Conservation (phyloP, 257 asterid genomes). For the Penstemon davidsonii region DNA sequence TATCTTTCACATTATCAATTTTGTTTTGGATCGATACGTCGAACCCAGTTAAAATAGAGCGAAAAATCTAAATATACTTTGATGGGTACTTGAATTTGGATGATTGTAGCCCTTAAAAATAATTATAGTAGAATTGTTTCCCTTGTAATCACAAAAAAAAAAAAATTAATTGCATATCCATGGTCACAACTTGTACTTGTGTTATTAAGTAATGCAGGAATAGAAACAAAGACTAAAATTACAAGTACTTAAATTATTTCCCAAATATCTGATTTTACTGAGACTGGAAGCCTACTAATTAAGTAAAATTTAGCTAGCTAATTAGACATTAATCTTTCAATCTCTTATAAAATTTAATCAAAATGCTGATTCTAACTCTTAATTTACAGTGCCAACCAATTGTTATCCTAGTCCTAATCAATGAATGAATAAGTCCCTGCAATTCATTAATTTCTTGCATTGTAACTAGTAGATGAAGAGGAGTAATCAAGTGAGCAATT, state of each 20-base stretch:
- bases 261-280: background rate
- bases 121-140: background rate
- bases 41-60: no score
- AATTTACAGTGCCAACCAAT: slow-evolving; percentile 28
- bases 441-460: slow-evolving; percentile 25
- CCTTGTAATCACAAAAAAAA: background rate
- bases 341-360: slow-evolving; percentile 19
- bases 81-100: no score
- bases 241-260: background rate
- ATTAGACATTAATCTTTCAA: slow-evolving; percentile 19
- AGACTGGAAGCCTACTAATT: background rate
- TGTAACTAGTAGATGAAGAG: slow-evolving; percentile 45
- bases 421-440: background rate
- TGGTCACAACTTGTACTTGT: background rate
- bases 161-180: no score
- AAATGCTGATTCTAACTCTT: slow-evolving; percentile 16
- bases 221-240: background rate
- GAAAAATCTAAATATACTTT: no score
- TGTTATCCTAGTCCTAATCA: slow-evolving; percentile 17
- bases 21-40: no score
- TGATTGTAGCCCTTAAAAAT: no score
- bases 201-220: background rate
- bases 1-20: no score
- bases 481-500: slow-evolving; percentile 48
- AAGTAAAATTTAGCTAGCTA: slow-evolving; percentile 8